Conservation (phyloP, 768 basidiomycete genomes). For the Russula emetica region DNA sequence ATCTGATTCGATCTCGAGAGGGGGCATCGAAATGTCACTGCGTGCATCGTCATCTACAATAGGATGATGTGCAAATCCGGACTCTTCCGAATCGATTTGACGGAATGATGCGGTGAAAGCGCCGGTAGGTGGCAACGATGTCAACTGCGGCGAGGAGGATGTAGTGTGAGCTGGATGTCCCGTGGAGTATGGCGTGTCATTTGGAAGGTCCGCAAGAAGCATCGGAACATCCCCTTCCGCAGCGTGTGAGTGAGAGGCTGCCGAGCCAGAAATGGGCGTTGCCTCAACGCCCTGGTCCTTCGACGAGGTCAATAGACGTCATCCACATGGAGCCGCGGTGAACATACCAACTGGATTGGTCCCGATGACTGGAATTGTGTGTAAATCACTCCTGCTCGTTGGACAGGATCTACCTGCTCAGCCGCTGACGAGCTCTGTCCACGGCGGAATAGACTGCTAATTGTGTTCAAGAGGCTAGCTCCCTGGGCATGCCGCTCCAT, state of each 20-base stretch:
- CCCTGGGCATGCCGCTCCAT: slow-evolving; percentile 18
- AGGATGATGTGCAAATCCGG: background rate
- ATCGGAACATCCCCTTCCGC: slow-evolving; percentile 16
- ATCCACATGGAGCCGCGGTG: slow-evolving; percentile 1
- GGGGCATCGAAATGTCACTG: slow-evolving; percentile 24
- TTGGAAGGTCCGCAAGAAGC: background rate
- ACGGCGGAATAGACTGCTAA: slow-evolving; percentile 18
- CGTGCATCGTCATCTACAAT: slow-evolving; percentile 16
- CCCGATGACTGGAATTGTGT: slow-evolving; percentile 1
- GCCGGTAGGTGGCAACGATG: slow-evolving; percentile 3
- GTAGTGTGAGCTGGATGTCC: background rate
- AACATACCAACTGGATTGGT: slow-evolving; percentile 6
- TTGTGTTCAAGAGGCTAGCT: slow-evolving; percentile 3
- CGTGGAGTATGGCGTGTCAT: background rate
- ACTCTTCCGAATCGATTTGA: background rate
- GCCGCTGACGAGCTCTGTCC: slow-evolving; percentile 7
- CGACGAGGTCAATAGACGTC: slow-evolving; percentile 14
- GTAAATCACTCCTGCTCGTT: background rate
- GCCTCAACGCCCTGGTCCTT: background rate
- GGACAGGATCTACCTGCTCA: slow-evolving; percentile 1
- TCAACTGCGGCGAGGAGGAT: slow-evolving; percentile 5
- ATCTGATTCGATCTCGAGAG: slow-evolving; percentile 21
- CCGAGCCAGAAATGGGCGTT: background rate
- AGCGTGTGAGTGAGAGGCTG: background rate
- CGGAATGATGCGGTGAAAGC: background rate